Conservation (phyloP, 148 eudicot genomes). For the Vaccinium darrowii region DNA sequence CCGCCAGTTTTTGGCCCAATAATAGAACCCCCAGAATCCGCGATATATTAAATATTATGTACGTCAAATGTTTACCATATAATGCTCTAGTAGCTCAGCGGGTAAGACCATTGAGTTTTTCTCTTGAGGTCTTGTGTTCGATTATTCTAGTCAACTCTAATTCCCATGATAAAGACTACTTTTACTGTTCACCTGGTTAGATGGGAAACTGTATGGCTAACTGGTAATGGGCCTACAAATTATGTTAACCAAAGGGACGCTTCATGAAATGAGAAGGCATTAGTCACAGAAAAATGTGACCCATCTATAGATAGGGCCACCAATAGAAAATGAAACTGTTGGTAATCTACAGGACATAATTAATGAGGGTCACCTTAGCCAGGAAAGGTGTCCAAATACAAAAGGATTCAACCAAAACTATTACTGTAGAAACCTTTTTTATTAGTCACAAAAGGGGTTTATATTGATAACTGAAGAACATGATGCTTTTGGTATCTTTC, state of each 20-base stretch:
- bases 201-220: not conserved
- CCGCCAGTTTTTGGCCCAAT: no score
- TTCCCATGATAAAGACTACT: not conserved
- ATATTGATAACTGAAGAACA: no score
- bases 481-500: not conserved
- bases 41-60: no score
- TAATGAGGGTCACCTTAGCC: not conserved
- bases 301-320: not conserved
- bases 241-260: not conserved
- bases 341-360: slow-evolving; percentile 1
- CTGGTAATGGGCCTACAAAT: not conserved
- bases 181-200: not conserved
- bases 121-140: no score
- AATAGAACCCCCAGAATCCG: no score
- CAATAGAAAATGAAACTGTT: not conserved
- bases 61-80: no score
- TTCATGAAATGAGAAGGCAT: not conserved
- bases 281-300: not conserved
- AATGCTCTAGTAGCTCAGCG: no score
- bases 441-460: not conserved
- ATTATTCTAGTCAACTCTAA: no score
- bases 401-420: not conserved
- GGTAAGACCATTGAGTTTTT: no score
- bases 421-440: not conserved
- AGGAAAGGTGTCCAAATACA: not conserved